Conservation (phyloP, 148 eudicot genomes). For the Suaeda aralocaspica region DNA sequence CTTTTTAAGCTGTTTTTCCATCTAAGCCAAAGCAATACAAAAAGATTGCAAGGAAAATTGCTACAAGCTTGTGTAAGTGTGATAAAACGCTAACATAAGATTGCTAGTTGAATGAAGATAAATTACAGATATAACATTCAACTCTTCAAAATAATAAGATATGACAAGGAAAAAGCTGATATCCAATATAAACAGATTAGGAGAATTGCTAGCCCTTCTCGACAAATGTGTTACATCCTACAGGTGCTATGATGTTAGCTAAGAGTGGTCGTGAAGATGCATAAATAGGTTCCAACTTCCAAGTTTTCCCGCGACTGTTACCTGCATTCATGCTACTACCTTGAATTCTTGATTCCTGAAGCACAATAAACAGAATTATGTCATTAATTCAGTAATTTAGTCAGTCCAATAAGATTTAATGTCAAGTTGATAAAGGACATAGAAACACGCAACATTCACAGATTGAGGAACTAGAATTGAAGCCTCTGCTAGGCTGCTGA, state of each 20-base stretch:
- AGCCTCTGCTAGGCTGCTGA: conserved; percentile 5
- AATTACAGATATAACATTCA: too few relatives aligned
- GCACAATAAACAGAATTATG: neutral
- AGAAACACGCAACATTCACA: neutral
- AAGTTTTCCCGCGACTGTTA: neutral
- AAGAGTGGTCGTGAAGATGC: neutral
- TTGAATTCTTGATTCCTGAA: too few relatives aligned
- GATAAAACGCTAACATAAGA: too few relatives aligned
- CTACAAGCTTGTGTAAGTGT: too few relatives aligned
- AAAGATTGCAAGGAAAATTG: too few relatives aligned
- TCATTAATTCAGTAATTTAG: neutral
- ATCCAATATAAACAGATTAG: neutral
- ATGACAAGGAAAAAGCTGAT: neutral
- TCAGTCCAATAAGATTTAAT: neutral
- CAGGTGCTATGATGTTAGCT: neutral
- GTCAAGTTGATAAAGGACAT: neutral
- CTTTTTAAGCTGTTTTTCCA: too few relatives aligned
- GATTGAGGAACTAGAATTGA: neutral
- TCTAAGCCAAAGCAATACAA: too few relatives aligned
- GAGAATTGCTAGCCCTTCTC: conserved; percentile 3
- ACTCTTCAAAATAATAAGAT: neutral
- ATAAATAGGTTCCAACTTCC: neutral
- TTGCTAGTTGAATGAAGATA: too few relatives aligned
- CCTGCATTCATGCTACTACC: neutral
- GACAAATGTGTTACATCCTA: neutral